phyloP scores from a whole-genome alignment of 2,329 filamentous ascomycete genomes.

The Alternaria conjuncta region DNA sequence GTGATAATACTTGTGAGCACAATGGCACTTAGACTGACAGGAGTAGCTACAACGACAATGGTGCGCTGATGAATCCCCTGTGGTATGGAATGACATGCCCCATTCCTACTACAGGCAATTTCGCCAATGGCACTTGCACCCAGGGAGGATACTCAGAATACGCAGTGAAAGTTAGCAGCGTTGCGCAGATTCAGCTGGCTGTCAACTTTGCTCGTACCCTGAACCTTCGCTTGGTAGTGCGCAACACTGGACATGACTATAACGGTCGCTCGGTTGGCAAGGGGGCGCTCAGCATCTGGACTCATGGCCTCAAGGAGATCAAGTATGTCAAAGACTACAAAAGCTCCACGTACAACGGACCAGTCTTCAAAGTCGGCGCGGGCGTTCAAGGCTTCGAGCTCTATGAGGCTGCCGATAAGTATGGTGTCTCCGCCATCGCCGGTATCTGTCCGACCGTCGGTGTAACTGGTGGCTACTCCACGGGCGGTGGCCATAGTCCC shows the following conservation, averaged over 20 bases:
- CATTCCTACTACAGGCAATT: slow-evolving; percentile 22
- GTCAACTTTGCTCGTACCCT: slow-evolving; percentile 41
- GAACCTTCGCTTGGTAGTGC: slow-evolving; percentile 38
- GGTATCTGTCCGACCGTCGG: slow-evolving; percentile 58
- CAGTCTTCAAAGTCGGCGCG: slow-evolving; percentile 40
- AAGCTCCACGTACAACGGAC: slow-evolving; percentile 33
- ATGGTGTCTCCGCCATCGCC: slow-evolving; percentile 34
- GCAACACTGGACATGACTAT: slow-evolving; percentile 43
- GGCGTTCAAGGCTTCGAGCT: slow-evolving; percentile 43
- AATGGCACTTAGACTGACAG: slow-evolving; percentile 1
- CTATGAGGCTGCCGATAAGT: slow-evolving; percentile 36
- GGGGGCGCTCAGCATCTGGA: slow-evolving; percentile 39
- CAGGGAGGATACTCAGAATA: slow-evolving; percentile 39
- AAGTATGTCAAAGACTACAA: slow-evolving; percentile 35
- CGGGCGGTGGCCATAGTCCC: slow-evolving; percentile 62
- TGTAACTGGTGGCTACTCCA: slow-evolving; percentile 50
- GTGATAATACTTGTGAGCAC: background rate
- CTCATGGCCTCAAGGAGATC: slow-evolving; percentile 40
- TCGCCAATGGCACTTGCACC: slow-evolving; percentile 33
- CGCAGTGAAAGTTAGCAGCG: slow-evolving; percentile 34
- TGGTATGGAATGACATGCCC: slow-evolving; percentile 40
- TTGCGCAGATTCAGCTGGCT: slow-evolving; percentile 42
- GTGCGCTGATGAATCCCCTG: slow-evolving; percentile 36
- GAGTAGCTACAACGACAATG: slow-evolving; percentile 28
- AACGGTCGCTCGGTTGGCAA: slow-evolving; percentile 37